Evolutionary conservation across 2,329 filamentous ascomycete genomes (phyloP), one percentile per base, ranked within the genome.

Genomic region (Triangularia setosa): DNA sequence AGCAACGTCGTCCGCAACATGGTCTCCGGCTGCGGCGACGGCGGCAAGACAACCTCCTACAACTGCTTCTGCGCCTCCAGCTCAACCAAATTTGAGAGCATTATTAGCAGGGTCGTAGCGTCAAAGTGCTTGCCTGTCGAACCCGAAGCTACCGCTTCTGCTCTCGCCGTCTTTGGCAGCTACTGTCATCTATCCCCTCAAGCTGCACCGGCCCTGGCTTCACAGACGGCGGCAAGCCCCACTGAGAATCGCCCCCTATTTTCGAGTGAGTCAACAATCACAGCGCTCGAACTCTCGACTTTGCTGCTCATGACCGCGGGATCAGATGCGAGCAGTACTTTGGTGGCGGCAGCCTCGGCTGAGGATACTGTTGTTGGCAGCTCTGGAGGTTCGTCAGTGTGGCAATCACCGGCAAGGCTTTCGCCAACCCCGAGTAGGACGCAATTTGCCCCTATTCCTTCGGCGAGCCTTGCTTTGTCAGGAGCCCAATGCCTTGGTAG

Each of bases 61-160:
- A 58, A 40, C 12, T 70, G 69, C 48, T 70, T 70, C 62, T 70
- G 69, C 62, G 66, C 62, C 28, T 58, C 56, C 21, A 67, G 63
- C 60, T 64, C 56, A 24, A 60, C 54, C n/a, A 57, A 33, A 18
- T 67, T 69, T 35, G 61, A 44, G 14, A 58, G 18, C 6, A 57
- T 65, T n/a, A 69, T 69, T 54, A 61, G 63, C 4, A 40, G 28
- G 16, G 61, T 48, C 5, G 64, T 65, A 4, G 7, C 44, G 5
- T 25, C 64, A 25, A 56, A 60, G 2, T 66, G 63, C 53, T 16
- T 54, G 21, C 33, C 59, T 27, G 5, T 24, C 12, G 27, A 30
- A 18, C 16, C 60, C 4, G 53, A 52, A 16, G 59, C 44, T 14
- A 40, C 40, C 14, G 54, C 28, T 16, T 21, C 28, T n/a, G 59